These are phyloP conservation scores for Phytophthora pinifolia DNA, from an alignment of 352 stramenopile species.

Conservation along the genomic window DNA sequence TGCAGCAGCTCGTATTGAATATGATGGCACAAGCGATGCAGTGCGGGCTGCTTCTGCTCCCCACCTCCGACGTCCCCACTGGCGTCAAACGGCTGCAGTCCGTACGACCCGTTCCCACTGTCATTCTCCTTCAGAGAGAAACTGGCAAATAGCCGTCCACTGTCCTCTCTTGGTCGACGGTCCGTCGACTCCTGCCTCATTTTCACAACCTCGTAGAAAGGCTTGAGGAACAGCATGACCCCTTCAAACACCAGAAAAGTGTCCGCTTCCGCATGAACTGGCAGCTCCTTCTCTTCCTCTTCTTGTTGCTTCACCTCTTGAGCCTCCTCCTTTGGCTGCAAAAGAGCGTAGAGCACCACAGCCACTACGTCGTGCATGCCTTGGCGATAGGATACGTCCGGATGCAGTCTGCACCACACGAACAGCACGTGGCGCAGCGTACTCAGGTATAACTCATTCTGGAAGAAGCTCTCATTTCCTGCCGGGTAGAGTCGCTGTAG, in stretches of 20 bases:
- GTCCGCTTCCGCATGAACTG: slow-evolving; percentile 53
- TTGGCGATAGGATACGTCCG: slow-evolving; percentile 82
- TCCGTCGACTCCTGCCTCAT: slow-evolving; percentile 13
- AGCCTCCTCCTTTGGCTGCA: slow-evolving; percentile 8
- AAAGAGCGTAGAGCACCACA: slow-evolving; percentile 75
- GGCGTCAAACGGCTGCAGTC: slow-evolving; percentile 10
- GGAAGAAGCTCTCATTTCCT: slow-evolving; percentile 77
- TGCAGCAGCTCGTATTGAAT: slow-evolving; percentile 79
- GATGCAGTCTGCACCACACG: slow-evolving; percentile 80
- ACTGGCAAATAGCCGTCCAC: slow-evolving; percentile 21
- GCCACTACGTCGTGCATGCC: slow-evolving; percentile 85
- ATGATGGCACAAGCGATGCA: slow-evolving; percentile 70
- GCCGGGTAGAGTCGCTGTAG: slow-evolving; percentile 71
- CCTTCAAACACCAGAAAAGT: slow-evolving; percentile 76
- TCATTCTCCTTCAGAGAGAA: slow-evolving; percentile 24
- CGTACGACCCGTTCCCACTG: slow-evolving; percentile 31
- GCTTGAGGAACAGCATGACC: slow-evolving; percentile 78
- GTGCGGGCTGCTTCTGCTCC: slow-evolving; percentile 31
- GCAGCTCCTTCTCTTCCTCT: slow-evolving; percentile 24
- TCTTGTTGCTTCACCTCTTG: slow-evolving; percentile 11
- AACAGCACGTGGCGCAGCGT: slow-evolving; percentile 79
- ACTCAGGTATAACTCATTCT: slow-evolving; percentile 61
- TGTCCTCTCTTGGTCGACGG: background rate
- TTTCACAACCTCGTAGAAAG: slow-evolving; percentile 75
- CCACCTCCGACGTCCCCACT: slow-evolving; percentile 13